phyloP scores from a whole-genome alignment of 2,329 filamentous ascomycete genomes.

The Colletotrichum viniferum region DNA sequence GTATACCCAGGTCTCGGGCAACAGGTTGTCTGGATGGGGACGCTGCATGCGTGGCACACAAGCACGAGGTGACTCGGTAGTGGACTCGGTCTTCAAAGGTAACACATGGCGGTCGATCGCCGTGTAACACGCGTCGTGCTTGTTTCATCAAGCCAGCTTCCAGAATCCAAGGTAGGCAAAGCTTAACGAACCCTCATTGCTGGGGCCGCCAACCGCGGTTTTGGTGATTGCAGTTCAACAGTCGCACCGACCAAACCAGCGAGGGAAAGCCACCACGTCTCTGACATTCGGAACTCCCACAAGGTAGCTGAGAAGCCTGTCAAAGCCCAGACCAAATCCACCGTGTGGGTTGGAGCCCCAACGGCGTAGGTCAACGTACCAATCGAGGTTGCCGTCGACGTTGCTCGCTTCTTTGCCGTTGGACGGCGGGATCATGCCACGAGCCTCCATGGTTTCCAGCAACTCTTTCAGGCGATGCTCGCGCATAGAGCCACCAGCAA shows the following conservation, averaged over 20 bases:
- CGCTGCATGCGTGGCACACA: background rate
- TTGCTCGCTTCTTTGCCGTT: conserved; percentile 25
- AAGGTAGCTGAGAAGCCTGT: conserved; percentile 84
- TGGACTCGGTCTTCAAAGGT: background rate
- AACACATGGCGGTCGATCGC: background rate
- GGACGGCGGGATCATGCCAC: conserved; percentile 60
- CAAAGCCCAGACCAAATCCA: conserved; percentile 89
- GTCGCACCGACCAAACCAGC: conserved; percentile 70
- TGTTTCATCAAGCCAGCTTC: conserved; percentile 23
- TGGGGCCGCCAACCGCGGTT: background rate
- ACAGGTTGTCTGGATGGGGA: background rate
- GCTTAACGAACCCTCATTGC: conserved; percentile 38
- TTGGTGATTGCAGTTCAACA: conserved; percentile 44
- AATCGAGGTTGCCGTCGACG: conserved; percentile 57
- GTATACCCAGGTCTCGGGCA: background rate
- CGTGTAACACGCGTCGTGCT: background rate
- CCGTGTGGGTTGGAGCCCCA: conserved; percentile 94
- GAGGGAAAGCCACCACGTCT: conserved; percentile 85
- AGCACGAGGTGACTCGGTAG: background rate
- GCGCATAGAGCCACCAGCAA: conserved; percentile 88
- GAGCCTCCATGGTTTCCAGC: conserved; percentile 71
- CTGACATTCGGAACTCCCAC: conserved; percentile 81
- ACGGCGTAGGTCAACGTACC: conserved; percentile 87
- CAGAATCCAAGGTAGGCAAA: conserved; percentile 41
- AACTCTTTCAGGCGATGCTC: conserved; percentile 77